These are phyloP conservation scores for Eremothecium cymbalariae DNA, from an alignment of 1,139 yeast genomes.

Conservation along the genomic window DNA sequence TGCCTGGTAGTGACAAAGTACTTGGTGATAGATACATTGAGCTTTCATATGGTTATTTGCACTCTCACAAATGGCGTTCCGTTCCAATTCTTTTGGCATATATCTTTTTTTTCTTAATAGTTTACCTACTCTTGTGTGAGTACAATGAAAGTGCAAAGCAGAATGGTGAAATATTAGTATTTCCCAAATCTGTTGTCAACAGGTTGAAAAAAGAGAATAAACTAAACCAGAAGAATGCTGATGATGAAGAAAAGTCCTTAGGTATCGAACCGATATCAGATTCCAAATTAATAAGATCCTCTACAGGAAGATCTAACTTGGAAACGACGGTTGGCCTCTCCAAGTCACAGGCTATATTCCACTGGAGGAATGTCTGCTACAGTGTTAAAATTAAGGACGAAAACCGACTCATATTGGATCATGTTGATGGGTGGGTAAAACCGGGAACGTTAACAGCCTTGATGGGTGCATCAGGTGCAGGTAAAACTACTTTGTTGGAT, in stretches of 20 bases:
- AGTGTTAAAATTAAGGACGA: slow-evolving; percentile 60
- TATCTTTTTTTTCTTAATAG: slow-evolving; percentile 30
- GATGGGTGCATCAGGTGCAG: slow-evolving; percentile 89
- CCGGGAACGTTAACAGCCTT: slow-evolving; percentile 70
- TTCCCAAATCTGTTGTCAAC: slow-evolving; percentile 42
- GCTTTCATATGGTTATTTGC: slow-evolving; percentile 48
- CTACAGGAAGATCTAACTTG: slow-evolving; percentile 11
- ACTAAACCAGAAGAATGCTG: slow-evolving; percentile 13
- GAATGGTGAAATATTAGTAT: slow-evolving; percentile 74
- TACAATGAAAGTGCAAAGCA: slow-evolving; percentile 66
- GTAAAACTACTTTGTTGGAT: slow-evolving; percentile 70
- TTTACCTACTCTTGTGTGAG: slow-evolving; percentile 48
- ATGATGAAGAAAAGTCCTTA: slow-evolving; percentile 18
- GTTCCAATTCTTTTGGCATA: slow-evolving; percentile 52
- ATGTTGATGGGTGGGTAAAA: slow-evolving; percentile 78
- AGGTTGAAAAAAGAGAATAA: slow-evolving; percentile 30
- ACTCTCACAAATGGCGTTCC: slow-evolving; percentile 73
- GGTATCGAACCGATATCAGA: slow-evolving; percentile 16
- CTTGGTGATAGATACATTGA: slow-evolving; percentile 51
- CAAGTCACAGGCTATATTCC: slow-evolving; percentile 47
- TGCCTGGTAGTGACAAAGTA: slow-evolving; percentile 47
- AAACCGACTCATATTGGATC: slow-evolving; percentile 54
- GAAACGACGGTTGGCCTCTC: slow-evolving; percentile 15
- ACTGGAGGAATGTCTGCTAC: slow-evolving; percentile 72
- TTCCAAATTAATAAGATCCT: slow-evolving; percentile 18